Conservation (phyloP, 1,284 basidiomycete species). For the Serendipita sp. region DNA sequence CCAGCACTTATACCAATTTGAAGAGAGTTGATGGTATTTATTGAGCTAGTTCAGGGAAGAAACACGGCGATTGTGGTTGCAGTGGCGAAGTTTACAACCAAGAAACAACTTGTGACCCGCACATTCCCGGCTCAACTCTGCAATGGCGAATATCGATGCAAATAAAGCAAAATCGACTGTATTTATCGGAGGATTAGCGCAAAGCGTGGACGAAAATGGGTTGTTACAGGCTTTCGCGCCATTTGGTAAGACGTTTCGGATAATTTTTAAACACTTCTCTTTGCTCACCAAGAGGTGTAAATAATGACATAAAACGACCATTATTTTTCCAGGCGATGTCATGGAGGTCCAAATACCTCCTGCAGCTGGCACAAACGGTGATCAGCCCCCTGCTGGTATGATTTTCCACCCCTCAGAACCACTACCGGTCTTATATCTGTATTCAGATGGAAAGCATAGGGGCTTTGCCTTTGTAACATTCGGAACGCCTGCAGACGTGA, state of each 20-base stretch:
- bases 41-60: too few relatives aligned
- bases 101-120: too few relatives aligned
- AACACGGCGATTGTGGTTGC: too few relatives aligned
- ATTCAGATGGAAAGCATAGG: slow-evolving; percentile 55
- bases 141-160: slow-evolving; percentile 32
- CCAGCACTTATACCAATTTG: neutral
- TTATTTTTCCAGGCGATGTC: slow-evolving; percentile 45
- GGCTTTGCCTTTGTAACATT: slow-evolving; percentile 74
- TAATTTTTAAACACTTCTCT: neutral
- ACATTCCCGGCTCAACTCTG: too few relatives aligned
- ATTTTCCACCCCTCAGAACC: slow-evolving; percentile 9
- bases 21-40: neutral
- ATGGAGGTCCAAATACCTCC: slow-evolving; percentile 68
- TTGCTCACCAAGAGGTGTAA: slow-evolving; percentile 4
- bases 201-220: slow-evolving; percentile 55
- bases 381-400: slow-evolving; percentile 32
- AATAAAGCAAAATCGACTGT: slow-evolving; percentile 68
- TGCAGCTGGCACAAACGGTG: slow-evolving; percentile 42
- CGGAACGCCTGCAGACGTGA: slow-evolving; percentile 49
- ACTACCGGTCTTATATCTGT: slow-evolving; percentile 3
- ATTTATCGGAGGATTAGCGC: slow-evolving; percentile 61
- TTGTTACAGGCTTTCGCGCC: slow-evolving; percentile 57
- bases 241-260: slow-evolving; percentile 42
- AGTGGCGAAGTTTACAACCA: too few relatives aligned
- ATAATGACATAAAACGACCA: slow-evolving; percentile 10